These are phyloP conservation scores for Gigaspora rosea DNA, from an alignment of 192 early-diverging fungal genomes.

Conservation along the genomic window DNA sequence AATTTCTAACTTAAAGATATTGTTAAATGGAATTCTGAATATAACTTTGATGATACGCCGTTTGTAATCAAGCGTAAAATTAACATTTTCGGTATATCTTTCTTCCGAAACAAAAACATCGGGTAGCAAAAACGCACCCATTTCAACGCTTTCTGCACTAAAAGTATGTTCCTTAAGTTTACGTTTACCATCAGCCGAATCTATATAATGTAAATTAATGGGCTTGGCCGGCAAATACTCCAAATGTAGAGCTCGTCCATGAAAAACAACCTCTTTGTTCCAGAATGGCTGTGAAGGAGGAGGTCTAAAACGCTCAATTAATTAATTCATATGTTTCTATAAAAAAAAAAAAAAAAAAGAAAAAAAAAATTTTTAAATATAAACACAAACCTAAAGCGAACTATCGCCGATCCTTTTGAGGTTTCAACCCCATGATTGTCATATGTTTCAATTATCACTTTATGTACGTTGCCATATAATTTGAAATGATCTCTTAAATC, in stretches of 20 bases:
- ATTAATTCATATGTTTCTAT: neutral
- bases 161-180: neutral
- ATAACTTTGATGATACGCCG: constrained; percentile 30
- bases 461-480: constrained; percentile 26
- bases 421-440: neutral
- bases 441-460: constrained; percentile 34
- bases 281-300: neutral
- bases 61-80: constrained; percentile 33
- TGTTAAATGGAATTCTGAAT: constrained; percentile 28
- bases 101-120: constrained; percentile 35
- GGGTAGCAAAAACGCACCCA: constrained; percentile 33
- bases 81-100: neutral
- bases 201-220: neutral
- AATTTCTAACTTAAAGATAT: constrained; percentile 33
- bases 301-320: neutral
- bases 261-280: constrained; percentile 17
- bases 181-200: neutral
- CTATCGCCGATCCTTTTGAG: constrained; percentile 19
- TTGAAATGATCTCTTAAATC: constrained; percentile 32
- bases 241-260: constrained; percentile 30
- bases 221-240: neutral
- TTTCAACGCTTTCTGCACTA: constrained; percentile 15
- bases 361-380: neutral
- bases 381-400: constrained; percentile 26
- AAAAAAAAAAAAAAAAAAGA: constrained; percentile 3